phyloP scores from a whole-genome alignment of 495 filamentous ascomycete genomes.

The Hypoxylon subgilvum region DNA sequence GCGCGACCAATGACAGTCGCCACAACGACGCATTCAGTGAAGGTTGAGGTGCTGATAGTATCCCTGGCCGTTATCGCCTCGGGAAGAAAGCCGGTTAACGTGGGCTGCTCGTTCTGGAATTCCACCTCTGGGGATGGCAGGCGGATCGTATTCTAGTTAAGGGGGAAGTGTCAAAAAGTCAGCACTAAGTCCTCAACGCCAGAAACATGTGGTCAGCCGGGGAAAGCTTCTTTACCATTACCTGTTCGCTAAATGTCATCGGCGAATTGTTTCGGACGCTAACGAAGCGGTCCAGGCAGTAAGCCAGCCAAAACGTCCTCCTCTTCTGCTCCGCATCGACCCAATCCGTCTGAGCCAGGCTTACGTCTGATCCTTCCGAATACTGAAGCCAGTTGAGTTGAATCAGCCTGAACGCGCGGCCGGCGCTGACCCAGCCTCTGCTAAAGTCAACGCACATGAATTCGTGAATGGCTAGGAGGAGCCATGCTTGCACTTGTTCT shows the following conservation, averaged over 20 bases:
- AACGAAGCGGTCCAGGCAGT: conserved; percentile 55
- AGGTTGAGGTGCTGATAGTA: conserved; percentile 45
- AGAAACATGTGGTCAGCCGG: too few species aligned
- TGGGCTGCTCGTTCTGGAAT: conserved; percentile 57
- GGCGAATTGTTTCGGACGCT: conserved; percentile 55
- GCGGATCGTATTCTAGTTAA: conserved; percentile 46
- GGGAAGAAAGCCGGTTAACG: conserved; percentile 49
- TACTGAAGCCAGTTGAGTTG: conserved; percentile 55
- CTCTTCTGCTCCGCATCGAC: conserved; percentile 55
- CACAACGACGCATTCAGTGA: conserved; percentile 56
- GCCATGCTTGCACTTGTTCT: conserved; percentile 62
- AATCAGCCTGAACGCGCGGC: conserved; percentile 55
- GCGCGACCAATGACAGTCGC: conserved; percentile 56
- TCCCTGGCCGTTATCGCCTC: conserved; percentile 48
- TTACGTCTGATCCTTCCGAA: conserved; percentile 20
- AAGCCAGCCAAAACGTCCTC: conserved; percentile 58
- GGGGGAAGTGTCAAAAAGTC: conserved; percentile 16
- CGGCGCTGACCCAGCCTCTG: conserved; percentile 54
- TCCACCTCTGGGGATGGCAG: conserved; percentile 57
- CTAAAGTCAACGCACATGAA: conserved; percentile 54
- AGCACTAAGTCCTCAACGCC: conserved; percentile 5
- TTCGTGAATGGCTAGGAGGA: conserved; percentile 61
- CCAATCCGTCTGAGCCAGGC: conserved; percentile 25
- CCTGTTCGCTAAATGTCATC: conserved; percentile 55
- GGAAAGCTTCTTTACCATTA: conserved; percentile 43